Evolutionary conservation across 2,329 filamentous ascomycete species (phyloP), one percentile per base, ranked within the genome.

Genomic region (Curvularia lunata): DNA sequence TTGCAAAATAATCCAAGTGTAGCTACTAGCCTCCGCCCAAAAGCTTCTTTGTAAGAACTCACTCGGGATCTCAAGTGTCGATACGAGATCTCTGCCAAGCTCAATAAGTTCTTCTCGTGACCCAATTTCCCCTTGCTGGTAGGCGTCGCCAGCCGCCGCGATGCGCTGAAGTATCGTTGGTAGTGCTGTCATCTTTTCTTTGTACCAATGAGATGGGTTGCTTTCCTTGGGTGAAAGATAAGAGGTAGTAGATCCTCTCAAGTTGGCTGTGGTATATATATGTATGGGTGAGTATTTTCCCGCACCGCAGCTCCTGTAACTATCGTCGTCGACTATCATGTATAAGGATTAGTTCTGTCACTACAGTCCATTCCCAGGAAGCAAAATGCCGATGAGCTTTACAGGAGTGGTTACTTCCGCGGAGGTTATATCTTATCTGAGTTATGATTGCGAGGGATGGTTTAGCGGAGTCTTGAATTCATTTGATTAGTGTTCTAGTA

Each of bases 1-100:
- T 25, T 27, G 28, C 4, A 5, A 21, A 18, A 16, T 16, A 3
- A 28, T 9, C 34, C 25, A 12, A 13, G 16, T 18, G 9, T 41
- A 19, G 56, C 65, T 38, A 62, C 67, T 58, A 46, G 79, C 77
- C 68, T 79, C 75, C 16, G 77, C 77, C 77, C 77, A 79, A 38
- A 76, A 76, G 42, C 70, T 79, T 18, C 72, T 67, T 58, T 73
- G 70, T 25, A 76, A 62, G 13, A 70, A 66, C 52, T 80, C 77
- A 53, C 75, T 77, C 0, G 78, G 77, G 12, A 78, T 71, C 49
- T 78, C 76, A 12, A 79, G 58, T 5, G 65, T 63, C 1, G 76
- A 67, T 46, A 77, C 68, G 18, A 79, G 62, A 6, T 72, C 68
- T 18, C 73, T 68, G 19, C 76, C 69, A 38, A 76, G 69, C 10